Evolutionary conservation across 108 stramenopile genomes (phyloP).

Genomic region (Discostella stelligeroides): DNA sequence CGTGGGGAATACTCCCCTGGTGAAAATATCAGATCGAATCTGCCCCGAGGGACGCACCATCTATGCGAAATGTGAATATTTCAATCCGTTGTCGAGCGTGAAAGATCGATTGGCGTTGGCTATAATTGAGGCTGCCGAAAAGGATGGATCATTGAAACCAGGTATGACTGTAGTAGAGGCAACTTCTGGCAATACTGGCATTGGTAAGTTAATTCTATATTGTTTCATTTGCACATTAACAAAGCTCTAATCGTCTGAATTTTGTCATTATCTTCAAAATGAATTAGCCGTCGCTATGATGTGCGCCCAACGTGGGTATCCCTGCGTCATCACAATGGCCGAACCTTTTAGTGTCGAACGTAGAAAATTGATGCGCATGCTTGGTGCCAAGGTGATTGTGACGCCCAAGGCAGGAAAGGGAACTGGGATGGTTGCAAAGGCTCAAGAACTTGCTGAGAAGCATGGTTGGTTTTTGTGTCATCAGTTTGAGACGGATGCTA

Average conservation of each 20-base stretch:
- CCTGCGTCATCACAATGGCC: conserved; percentile 66
- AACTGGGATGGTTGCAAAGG: conserved; percentile 69
- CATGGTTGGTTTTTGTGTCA: conserved; percentile 59
- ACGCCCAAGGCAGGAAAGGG: conserved; percentile 58
- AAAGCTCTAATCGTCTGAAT: too few relatives aligned
- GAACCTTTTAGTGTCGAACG: conserved; percentile 61
- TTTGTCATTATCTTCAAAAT: too few relatives aligned
- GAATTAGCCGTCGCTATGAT: conserved; percentile 28
- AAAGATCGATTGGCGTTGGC: conserved; percentile 86
- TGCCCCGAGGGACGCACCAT: conserved; percentile 56
- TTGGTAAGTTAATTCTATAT: conserved; percentile 16
- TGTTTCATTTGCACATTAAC: too few relatives aligned
- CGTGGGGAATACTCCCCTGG: conserved; percentile 56
- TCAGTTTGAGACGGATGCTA: conserved; percentile 74
- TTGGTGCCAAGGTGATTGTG: conserved; percentile 66
- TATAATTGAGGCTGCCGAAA: conserved; percentile 83
- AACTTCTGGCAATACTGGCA: conserved; percentile 91
- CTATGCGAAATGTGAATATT: conserved; percentile 72
- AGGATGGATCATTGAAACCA: conserved; percentile 64
- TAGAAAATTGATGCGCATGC: conserved; percentile 55
- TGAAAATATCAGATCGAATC: conserved; percentile 38
- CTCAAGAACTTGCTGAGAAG: conserved; percentile 51
- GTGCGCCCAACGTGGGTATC: conserved; percentile 62
- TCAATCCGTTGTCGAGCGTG: conserved; percentile 80
- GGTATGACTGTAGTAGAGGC: conserved; percentile 91